These are phyloP conservation scores for Penicillium pancosmium DNA, from an alignment of 495 filamentous ascomycete genomes.

Conservation along the genomic window DNA sequence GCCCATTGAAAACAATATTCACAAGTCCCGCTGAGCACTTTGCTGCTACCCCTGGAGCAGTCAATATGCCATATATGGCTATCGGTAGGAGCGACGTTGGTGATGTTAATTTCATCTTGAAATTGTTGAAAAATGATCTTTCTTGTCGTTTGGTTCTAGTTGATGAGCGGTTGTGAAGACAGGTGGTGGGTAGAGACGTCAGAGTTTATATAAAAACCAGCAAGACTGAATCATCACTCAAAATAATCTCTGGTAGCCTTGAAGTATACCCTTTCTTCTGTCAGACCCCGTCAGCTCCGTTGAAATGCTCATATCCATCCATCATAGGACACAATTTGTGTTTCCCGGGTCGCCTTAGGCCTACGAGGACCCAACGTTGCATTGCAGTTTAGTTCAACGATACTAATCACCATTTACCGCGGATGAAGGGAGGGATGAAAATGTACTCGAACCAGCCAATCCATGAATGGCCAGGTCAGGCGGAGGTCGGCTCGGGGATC, in stretches of 20 bases:
- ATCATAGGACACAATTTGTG: no score
- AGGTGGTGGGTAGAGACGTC: background rate
- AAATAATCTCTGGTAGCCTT: no score
- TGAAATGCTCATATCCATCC: no score
- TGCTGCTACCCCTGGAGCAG: background rate
- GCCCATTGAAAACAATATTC: background rate
- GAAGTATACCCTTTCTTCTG: no score
- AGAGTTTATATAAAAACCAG: background rate
- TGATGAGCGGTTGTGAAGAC: background rate
- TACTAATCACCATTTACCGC: no score
- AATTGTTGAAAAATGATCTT: background rate
- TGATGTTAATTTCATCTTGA: background rate
- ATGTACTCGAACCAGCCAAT: background rate
- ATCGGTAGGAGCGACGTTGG: background rate
- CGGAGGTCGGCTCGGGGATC: background rate
- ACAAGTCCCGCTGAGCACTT: background rate
- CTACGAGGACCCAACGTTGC: no score
- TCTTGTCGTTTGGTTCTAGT: background rate
- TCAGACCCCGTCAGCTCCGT: no score
- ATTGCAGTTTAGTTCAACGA: no score
- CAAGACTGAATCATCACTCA: no score
- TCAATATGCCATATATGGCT: background rate
- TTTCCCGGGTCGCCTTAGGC: no score
- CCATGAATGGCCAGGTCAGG: background rate
- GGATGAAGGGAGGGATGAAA: no score